Base-by-base conservation (phyloP, 345 rosid species). In the Pugionium cornutum region DNA sequence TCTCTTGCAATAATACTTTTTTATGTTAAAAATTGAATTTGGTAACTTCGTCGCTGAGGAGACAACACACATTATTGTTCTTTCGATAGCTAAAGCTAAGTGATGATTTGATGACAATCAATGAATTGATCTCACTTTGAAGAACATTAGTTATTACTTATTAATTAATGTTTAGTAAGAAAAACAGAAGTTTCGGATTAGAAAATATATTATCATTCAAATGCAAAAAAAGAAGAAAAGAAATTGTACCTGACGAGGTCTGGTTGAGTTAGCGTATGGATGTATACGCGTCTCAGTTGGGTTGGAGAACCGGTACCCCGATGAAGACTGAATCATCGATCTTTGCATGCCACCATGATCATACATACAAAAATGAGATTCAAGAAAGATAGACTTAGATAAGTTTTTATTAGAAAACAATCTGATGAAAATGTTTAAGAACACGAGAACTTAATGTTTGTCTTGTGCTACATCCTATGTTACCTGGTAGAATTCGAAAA, bases 171-270 rank as follows among this genome's bases (percentile, higher is more conserved):
- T 36, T 4, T 36, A 4, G 1, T 36, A 36, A 27, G 3, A 48
- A 10, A 43, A 4, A 11, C 31, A 28, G 5, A 26, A 26, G 5
- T 7, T 25, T 6, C 26, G 11, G 5, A 44, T 36, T 36, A 36
- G 2, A 44, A 4, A 4, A n/a, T 44, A 7, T 36, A 36, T 4
- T 4, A 18, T 18, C 0, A 18, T 18, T 18, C 0, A 18, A 18
- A 18, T 18, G 18, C 18, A 18, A 18, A 18, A 18, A 18, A 18
- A 49, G 7, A n/a, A n/a, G n/a, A n/a, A 36, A 40, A 49, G 7
- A 68, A 28, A 29, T 9, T 25, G 29, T 59, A 51, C 73, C 30
- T 28, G 66, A 25, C 45, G 36, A 32, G 59, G 10, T n/a, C 5
- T 51, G 45, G 4, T 10, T 35, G 45, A 42, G 60, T 51, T 51